These are phyloP conservation scores for Taphrina flavorubra DNA, from an alignment of 1,139 yeast genomes.

Conservation along the genomic window DNA sequence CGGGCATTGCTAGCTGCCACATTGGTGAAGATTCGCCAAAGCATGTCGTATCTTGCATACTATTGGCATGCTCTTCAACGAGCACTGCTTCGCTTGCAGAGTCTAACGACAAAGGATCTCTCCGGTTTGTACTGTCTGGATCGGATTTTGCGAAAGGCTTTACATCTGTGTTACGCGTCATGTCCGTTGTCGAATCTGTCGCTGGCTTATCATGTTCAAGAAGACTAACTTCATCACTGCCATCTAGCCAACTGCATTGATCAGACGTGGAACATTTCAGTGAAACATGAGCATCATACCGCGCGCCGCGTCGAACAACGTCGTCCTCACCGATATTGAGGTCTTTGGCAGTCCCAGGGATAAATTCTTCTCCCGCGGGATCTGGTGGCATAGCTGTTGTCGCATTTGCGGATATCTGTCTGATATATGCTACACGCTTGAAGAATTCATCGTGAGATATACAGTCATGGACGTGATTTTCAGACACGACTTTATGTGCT, in stretches of 20 bases:
- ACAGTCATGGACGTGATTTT: too few species aligned
- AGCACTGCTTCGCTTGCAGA: too few species aligned
- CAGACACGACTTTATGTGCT: neutral
- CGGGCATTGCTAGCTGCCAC: too few species aligned
- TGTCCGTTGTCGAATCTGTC: too few species aligned
- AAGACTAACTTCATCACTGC: neutral
- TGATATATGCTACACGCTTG: neutral
- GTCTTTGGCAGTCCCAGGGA: conserved; percentile 1
- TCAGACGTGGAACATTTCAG: neutral
- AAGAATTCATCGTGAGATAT: neutral
- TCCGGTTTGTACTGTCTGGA: too few species aligned
- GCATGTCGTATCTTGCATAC: too few species aligned
- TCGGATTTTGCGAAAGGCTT: too few species aligned
- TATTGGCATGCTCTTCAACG: too few species aligned
- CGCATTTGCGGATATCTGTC: neutral
- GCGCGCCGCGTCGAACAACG: conserved; percentile 6
- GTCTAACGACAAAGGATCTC: too few species aligned
- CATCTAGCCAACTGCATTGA: conserved; percentile 3
- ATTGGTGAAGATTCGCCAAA: too few species aligned
- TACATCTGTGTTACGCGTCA: too few species aligned
- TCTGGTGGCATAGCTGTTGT: neutral
- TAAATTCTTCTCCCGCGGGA: conserved; percentile 6
- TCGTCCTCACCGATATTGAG: neutral
- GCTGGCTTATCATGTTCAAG: too few species aligned
- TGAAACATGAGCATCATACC: neutral